Base-by-base conservation (phyloP, 2,329 filamentous ascomycete species). In the Neoscytalidium dimidiatum region DNA sequence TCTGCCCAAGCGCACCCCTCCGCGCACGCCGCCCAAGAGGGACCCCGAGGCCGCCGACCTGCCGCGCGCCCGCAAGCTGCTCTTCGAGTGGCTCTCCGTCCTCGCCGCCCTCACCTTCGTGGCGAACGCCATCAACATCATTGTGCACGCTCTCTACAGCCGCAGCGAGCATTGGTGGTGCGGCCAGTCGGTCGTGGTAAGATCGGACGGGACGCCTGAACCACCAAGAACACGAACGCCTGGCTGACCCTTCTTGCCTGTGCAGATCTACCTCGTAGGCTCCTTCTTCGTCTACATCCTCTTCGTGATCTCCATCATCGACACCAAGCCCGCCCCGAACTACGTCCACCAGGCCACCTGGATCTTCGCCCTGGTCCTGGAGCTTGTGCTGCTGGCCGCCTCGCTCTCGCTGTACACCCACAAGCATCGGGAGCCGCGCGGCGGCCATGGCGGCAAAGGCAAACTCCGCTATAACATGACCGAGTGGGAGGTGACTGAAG, bases 211-310 rank as follows among this genome's bases (percentile, higher is more conserved):
- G 26, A 60, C 56, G 56, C 56, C 56, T 28, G 57, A 44, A 64
- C 38, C 4, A 7, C 28, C 19, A 9, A 8, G n/a, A 31, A 41
- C 81, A 64, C 41, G 63, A 65, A 51, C 49, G 61, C 26, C 38
- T 56, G 61, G 52, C 64, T 62, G 28, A 68, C 35, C 13, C 31
- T 46, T 28, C 51, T 52, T 48, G 28, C 52, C 58, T 29, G 38
- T 38, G 64, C 72, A 97, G 93, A 90, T 96, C 73, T 96, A 96
- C 77, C 83, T 96, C 68, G 86, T 92, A 64, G 92, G 90, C 63
- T 90, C 92, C 49, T 90, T 93, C 69, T 97, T 96, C 82, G 88
- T 95, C 68, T 95, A 96, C 80, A 85, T 91, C 57, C 89, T 97
- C 70, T 86, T 97, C 69, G 85, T 96, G 69, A 90, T 97, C 72